A percentile compares a stretch with the other conserved stretches of the same genome.
These are phyloP conservation scores for Puccinia hordei DNA, from an alignment of 1,284 basidiomycete genomes.

Conservation along the genomic window DNA sequence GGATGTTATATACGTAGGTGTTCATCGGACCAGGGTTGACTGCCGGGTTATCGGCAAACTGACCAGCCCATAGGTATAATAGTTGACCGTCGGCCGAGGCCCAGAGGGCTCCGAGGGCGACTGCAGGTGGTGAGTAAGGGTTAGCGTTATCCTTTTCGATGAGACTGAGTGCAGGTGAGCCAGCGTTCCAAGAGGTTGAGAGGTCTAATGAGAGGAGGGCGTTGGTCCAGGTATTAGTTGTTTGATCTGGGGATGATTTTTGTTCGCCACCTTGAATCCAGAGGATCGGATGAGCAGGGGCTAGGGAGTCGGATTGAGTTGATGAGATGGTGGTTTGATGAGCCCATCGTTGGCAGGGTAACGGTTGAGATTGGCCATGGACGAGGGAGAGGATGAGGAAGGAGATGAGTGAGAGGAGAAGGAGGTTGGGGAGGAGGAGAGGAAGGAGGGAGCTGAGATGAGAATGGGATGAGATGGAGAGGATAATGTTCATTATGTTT, in stretches of 20 bases:
- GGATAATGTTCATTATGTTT: no score
- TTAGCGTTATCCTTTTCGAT: constrained; percentile 54
- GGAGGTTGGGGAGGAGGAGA: background rate
- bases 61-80: constrained; percentile 55
- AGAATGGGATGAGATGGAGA: background rate
- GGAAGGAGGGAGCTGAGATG: background rate
- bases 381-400: constrained; percentile 9
- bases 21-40: constrained; percentile 53
- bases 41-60: constrained; percentile 53
- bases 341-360: constrained; percentile 36
- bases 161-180: constrained; percentile 54
- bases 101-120: constrained; percentile 55
- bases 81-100: constrained; percentile 50
- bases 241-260: constrained; percentile 51
- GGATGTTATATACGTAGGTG: constrained; percentile 53
- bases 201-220: constrained; percentile 55
- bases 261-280: constrained; percentile 55
- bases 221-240: constrained; percentile 55
- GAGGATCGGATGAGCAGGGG: constrained; percentile 38
- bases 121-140: constrained; percentile 54
- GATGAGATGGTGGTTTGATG: constrained; percentile 46
- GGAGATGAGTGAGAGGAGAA: background rate
- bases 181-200: constrained; percentile 53
- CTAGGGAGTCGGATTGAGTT: background rate
- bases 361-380: constrained; percentile 49